These are phyloP conservation scores for Pythium scleroteichum DNA, from an alignment of 352 stramenopile species.

Conservation along the genomic window DNA sequence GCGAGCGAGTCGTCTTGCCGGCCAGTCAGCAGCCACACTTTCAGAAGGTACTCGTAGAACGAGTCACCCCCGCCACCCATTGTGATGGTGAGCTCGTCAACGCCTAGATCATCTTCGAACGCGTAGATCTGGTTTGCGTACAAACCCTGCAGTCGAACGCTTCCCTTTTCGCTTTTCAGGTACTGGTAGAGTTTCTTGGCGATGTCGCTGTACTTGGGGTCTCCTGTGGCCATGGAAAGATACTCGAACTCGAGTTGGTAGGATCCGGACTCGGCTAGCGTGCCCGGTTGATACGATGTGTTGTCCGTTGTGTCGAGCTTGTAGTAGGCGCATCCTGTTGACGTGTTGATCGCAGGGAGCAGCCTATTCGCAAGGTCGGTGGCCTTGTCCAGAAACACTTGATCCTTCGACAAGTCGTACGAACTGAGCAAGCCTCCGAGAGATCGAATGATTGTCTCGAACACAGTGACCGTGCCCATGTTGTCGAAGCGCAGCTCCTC, in stretches of 20 bases:
- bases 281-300: slow-evolving; percentile 36
- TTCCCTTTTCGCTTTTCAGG: slow-evolving; percentile 24
- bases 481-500: slow-evolving; percentile 78
- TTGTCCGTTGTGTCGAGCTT: slow-evolving; percentile 84
- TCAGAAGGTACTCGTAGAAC: slow-evolving; percentile 98
- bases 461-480: slow-evolving; percentile 90
- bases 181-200: slow-evolving; percentile 62
- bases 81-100: slow-evolving; percentile 46
- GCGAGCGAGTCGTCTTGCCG: slow-evolving; percentile 54
- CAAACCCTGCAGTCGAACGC: slow-evolving; percentile 72
- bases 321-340: slow-evolving; percentile 88
- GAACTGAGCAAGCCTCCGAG: slow-evolving; percentile 96
- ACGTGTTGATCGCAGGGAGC: slow-evolving; percentile 85
- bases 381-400: slow-evolving; percentile 92
- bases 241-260: slow-evolving; percentile 83
- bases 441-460: slow-evolving; percentile 99
- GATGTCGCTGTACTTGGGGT: slow-evolving; percentile 67
- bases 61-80: slow-evolving; percentile 95
- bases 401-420: slow-evolving; percentile 90
- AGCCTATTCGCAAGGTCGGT: slow-evolving; percentile 90
- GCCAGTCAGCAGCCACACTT: slow-evolving; percentile 95
- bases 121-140: slow-evolving; percentile 82
- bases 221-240: slow-evolving; percentile 69
- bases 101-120: slow-evolving; percentile 4
- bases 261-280: slow-evolving; percentile 68